Evolutionary conservation across 164 flowering plant genomes (phyloP).

Genomic region (Vitis rotundifolia): DNA sequence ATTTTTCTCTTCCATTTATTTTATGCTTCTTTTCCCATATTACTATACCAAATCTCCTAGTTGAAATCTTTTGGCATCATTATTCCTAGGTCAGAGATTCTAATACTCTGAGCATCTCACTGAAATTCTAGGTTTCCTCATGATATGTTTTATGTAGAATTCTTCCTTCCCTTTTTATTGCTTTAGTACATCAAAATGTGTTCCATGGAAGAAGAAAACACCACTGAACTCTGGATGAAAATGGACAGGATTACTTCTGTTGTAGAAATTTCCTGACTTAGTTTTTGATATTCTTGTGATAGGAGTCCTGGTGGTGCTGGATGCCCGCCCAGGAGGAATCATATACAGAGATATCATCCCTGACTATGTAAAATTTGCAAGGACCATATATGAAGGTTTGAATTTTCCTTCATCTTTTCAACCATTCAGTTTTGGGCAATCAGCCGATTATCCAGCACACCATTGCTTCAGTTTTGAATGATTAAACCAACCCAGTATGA

Average conservation of each 20-base stretch:
- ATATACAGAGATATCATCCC: constrained; percentile 80
- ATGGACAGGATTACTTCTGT: neutral
- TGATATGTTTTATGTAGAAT: neutral
- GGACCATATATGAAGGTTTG: constrained; percentile 95
- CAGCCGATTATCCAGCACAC: too few species aligned
- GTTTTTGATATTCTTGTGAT: constrained; percentile 4
- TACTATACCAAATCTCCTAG: neutral
- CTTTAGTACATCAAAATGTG: neutral
- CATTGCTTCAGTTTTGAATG: too few species aligned
- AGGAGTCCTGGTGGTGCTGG: constrained; percentile 91
- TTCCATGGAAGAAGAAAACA: neutral
- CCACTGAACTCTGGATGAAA: neutral
- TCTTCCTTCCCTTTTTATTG: neutral
- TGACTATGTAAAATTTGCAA: constrained; percentile 65
- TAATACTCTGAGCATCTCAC: neutral
- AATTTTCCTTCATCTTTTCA: neutral
- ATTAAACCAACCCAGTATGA: too few species aligned
- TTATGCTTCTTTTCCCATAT: neutral
- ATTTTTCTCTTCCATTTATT: neutral
- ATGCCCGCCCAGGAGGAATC: constrained; percentile 87
- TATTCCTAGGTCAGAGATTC: neutral
- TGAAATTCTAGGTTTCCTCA: neutral
- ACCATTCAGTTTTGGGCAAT: neutral
- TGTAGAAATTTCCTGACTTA: constrained; percentile 4
- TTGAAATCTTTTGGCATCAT: neutral